Evolutionary conservation across 139 green algal genomes (phyloP).

Genomic region (Coelastrella sp.): DNA sequence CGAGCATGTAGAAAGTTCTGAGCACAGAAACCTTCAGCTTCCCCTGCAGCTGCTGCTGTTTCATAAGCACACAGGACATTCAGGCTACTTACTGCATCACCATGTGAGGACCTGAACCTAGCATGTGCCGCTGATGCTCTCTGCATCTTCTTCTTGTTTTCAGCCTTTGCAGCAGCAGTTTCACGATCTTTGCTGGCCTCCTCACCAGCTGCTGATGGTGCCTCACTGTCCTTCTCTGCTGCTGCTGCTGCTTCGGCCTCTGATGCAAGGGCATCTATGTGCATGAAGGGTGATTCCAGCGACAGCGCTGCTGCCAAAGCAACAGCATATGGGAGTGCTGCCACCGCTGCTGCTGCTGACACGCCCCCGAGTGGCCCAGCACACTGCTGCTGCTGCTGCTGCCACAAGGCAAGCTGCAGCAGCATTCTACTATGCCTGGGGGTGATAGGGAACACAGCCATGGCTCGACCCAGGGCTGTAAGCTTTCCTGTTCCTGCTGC

Average conservation of each 20-base stretch:
- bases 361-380: conserved; percentile 10
- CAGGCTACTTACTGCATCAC: conserved; percentile 85
- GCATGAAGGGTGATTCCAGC: conserved; percentile 89
- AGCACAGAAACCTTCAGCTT: conserved; percentile 60
- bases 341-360: conserved; percentile 18
- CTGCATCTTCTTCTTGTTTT: conserved; percentile 14
- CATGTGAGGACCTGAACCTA: conserved; percentile 66
- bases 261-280: conserved; percentile 59
- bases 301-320: conserved; percentile 87
- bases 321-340: conserved; percentile 80
- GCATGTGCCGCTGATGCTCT: conserved; percentile 68
- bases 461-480: conserved; percentile 80
- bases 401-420: conserved; percentile 73
- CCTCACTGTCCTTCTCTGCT: conserved; percentile 9
- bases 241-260: conserved; percentile 16
- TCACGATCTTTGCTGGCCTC: conserved; percentile 33
- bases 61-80: conserved; percentile 86
- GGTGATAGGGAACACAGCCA: conserved; percentile 89
- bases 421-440: conserved; percentile 94
- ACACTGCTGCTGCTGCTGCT: conserved; percentile 39
- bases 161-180: conserved; percentile 15
- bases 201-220: conserved; percentile 4
- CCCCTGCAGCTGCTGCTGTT: conserved; percentile 48
- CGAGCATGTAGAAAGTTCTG: conserved; percentile 75
- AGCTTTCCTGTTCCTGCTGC: conserved; percentile 54